phyloP scores from a whole-genome alignment of 345 rosid species.

The Raphanus raphanistrum region DNA sequence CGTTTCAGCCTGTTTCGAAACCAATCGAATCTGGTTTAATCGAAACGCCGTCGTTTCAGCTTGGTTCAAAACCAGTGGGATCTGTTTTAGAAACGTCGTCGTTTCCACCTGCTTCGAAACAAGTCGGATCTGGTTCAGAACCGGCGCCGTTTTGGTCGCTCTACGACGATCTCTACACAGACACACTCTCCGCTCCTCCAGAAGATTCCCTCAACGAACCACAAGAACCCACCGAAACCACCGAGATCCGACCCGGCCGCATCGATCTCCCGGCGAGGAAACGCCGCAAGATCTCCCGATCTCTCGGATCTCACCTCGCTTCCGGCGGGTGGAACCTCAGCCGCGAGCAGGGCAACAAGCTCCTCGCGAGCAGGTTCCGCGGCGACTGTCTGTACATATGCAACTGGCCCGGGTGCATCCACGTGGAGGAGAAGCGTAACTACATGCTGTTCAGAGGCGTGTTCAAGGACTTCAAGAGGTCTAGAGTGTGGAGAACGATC shows the following conservation, averaged over 20 bases:
- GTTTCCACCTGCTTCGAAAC: slow-evolving; percentile 47
- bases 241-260: slow-evolving; percentile 33
- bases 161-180: slow-evolving; percentile 77
- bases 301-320: slow-evolving; percentile 69
- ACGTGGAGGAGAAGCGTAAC: slow-evolving; percentile 73
- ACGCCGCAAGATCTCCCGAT: slow-evolving; percentile 52
- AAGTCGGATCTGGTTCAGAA: not conserved
- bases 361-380: slow-evolving; percentile 85
- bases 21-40: slow-evolving; percentile 6
- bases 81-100: slow-evolving; percentile 33
- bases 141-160: slow-evolving; percentile 65
- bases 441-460: slow-evolving; percentile 92
- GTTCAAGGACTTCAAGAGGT: slow-evolving; percentile 80
- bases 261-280: slow-evolving; percentile 39
- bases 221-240: slow-evolving; percentile 27
- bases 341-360: slow-evolving; percentile 86
- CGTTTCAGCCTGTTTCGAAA: not conserved
- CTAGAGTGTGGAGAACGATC: slow-evolving; percentile 87
- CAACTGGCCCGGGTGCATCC: slow-evolving; percentile 94
- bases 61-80: not conserved
- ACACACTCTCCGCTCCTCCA: slow-evolving; percentile 52
- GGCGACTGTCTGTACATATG: slow-evolving; percentile 81
- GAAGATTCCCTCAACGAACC: slow-evolving; percentile 31
- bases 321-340: slow-evolving; percentile 71
- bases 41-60: not conserved